These are phyloP conservation scores for Ambispora gerdemannii DNA, from an alignment of 192 early-diverging fungal genomes.

Conservation along the genomic window DNA sequence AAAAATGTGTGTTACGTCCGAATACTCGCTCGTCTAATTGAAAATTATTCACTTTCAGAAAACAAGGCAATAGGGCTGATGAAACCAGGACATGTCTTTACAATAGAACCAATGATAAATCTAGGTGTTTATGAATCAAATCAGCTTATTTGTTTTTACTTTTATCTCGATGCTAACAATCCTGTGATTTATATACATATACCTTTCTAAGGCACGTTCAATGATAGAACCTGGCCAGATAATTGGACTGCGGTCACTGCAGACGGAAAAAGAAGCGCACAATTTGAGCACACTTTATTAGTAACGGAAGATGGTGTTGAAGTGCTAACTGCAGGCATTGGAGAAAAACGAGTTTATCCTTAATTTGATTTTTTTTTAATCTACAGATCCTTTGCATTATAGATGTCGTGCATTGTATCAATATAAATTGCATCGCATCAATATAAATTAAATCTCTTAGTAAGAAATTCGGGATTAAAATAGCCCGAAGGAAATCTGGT, in stretches of 20 bases:
- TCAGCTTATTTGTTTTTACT: background rate
- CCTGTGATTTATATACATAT: too few relatives aligned
- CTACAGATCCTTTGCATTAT: too few relatives aligned
- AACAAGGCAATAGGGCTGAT: constrained; percentile 96
- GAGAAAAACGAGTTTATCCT: constrained; percentile 17
- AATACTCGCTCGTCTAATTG: background rate
- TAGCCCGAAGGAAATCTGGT: too few relatives aligned
- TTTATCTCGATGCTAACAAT: background rate
- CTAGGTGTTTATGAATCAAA: constrained; percentile 58
- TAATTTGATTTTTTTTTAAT: too few relatives aligned
- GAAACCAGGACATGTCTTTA: constrained; percentile 94
- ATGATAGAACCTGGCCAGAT: constrained; percentile 72
- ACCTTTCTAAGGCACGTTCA: constrained; percentile 43
- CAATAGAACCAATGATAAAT: constrained; percentile 99
- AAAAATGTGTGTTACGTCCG: background rate
- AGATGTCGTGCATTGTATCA: too few relatives aligned
- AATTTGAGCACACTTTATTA: constrained; percentile 95
- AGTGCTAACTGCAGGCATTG: constrained; percentile 56
- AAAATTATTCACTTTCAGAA: constrained; percentile 32
- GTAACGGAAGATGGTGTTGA: constrained; percentile 92
- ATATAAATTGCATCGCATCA: too few relatives aligned
- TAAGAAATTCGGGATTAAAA: too few relatives aligned
- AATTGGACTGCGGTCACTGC: constrained; percentile 86
- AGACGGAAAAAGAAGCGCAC: constrained; percentile 93
- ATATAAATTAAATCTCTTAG: too few relatives aligned